Evolutionary conservation across 176 grass and related monocot genomes (phyloP).

Genomic region (Oryza glumipatula): DNA sequence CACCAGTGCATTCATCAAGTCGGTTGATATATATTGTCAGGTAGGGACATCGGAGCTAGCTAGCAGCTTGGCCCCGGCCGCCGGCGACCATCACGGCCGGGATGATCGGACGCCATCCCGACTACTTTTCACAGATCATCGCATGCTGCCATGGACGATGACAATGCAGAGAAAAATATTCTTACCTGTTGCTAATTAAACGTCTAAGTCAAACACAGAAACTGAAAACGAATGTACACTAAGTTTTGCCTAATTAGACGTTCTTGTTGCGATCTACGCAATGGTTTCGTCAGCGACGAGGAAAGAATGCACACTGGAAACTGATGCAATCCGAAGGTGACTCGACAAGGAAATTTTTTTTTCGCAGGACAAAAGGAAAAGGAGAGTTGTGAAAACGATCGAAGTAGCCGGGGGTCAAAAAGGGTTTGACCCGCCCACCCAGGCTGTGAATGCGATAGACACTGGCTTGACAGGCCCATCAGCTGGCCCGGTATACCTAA

Average conservation of each 20-base stretch:
- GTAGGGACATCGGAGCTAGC: conserved; percentile 20
- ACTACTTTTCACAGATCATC: too few relatives aligned
- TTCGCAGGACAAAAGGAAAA: neutral
- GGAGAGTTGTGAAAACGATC: neutral
- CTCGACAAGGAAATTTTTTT: neutral
- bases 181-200: neutral
- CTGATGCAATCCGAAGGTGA: neutral
- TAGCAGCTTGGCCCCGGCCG: neutral
- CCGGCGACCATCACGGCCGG: conserved; percentile 30
- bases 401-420: conserved; percentile 15
- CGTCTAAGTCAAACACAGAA: neutral
- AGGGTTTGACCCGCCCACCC: conserved; percentile 53
- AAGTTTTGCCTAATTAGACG: neutral
- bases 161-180: neutral
- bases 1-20: neutral
- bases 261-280: neutral
- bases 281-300: conserved; percentile 23
- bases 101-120: neutral
- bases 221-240: neutral
- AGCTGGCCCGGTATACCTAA: conserved; percentile 42
- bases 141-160: conserved; percentile 11
- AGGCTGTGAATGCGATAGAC: conserved; percentile 45
- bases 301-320: neutral
- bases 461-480: conserved; percentile 41
- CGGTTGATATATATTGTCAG: too few relatives aligned